Percentiles rank a stretch among this genome's conserved stretches.
Evolutionary conservation across 1,284 basidiomycete genomes (phyloP).

Genomic region (Heterobasidion parviporum): DNA sequence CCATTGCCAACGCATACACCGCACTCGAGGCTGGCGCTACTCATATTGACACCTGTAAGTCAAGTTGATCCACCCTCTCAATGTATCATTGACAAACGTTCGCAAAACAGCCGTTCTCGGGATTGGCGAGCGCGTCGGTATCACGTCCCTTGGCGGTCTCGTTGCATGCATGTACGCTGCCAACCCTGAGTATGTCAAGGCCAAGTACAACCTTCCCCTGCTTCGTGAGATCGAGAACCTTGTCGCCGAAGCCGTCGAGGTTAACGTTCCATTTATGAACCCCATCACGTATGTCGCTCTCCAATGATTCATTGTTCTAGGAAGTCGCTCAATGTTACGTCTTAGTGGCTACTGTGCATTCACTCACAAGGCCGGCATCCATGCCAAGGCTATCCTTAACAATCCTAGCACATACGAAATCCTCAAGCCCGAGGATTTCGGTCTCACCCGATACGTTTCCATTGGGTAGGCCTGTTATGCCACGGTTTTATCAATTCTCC

Average conservation of each 20-base stretch:
- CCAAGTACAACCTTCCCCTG: constrained; percentile 98
- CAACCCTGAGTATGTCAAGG: constrained; percentile 98
- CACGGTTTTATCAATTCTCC: background rate
- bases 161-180: constrained; percentile 95
- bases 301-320: background rate
- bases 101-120: constrained; percentile 67
- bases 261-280: constrained; percentile 97
- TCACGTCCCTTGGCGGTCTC: constrained; percentile 95
- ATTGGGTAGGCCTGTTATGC: constrained; percentile 60
- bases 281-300: constrained; percentile 59
- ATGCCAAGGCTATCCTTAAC: constrained; percentile 99
- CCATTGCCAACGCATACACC: constrained; percentile 98
- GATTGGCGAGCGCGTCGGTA: constrained; percentile 98
- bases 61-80: background rate
- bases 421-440: constrained; percentile 97
- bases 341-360: constrained; percentile 94
- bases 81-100: constrained; percentile 4
- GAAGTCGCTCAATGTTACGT: background rate
- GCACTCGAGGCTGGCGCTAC: constrained; percentile 99
- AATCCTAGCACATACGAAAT: constrained; percentile 99
- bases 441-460: constrained; percentile 95
- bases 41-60: constrained; percentile 92
- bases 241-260: constrained; percentile 97
- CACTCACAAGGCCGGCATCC: constrained; percentile 99
- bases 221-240: constrained; percentile 98